phyloP scores from a whole-genome alignment of 2,329 filamentous ascomycete species.

The Sarocladiaceae sp. region DNA sequence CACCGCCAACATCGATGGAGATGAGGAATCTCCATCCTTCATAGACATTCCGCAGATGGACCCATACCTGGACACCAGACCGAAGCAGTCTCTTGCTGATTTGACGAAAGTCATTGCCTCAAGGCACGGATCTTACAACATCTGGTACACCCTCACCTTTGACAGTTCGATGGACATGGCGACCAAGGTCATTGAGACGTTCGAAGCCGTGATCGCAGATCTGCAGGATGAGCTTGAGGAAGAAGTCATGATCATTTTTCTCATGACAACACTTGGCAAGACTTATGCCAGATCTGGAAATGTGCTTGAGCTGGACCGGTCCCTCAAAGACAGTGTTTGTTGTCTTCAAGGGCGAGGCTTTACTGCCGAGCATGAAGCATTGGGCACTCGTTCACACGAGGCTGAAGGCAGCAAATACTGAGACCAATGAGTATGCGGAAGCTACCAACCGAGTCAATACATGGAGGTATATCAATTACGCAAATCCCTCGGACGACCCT shows the following conservation, averaged over 20 bases:
- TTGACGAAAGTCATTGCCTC: background rate
- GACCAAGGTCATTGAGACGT: background rate
- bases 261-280: background rate
- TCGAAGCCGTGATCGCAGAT: background rate
- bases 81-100: background rate
- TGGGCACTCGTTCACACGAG: background rate
- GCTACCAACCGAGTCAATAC: background rate
- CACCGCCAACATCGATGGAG: background rate
- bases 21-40: background rate
- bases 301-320: background rate
- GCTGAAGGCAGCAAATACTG: background rate
- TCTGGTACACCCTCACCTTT: background rate
- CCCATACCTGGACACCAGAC: background rate
- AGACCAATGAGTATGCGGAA: background rate
- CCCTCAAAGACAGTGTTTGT: background rate
- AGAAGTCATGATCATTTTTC: background rate
- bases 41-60: background rate
- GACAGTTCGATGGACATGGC: background rate
- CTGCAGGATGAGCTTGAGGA: background rate
- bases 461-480: conserved; percentile 36
- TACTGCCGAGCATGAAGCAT: background rate
- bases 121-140: background rate
- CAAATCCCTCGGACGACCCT: conserved; percentile 27
- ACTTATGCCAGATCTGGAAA: background rate
- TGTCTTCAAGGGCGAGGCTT: background rate